Percentiles rank a stretch among this genome's conserved stretches.
Conservation (phyloP, 2,329 filamentous ascomycete species). For the Coniella vitis region DNA sequence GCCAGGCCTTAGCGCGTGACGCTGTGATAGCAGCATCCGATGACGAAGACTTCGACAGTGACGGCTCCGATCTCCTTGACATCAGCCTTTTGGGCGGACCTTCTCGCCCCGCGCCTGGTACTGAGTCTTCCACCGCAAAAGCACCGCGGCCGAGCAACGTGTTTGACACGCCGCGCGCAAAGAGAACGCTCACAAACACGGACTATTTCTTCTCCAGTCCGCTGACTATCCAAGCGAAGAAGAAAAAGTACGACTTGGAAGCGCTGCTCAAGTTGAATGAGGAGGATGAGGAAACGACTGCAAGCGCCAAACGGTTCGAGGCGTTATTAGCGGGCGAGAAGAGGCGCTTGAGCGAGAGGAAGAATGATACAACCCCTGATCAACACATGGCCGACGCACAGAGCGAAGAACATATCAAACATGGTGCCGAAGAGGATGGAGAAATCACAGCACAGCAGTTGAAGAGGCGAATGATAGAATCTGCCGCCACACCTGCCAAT, state of each 20-base stretch:
- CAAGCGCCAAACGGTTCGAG: constrained; percentile 41
- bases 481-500: constrained; percentile 17
- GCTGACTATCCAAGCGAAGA: constrained; percentile 44
- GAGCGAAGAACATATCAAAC: background rate
- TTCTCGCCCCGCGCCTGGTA: constrained; percentile 17
- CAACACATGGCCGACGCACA: background rate
- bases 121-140: constrained; percentile 40
- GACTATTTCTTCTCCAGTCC: constrained; percentile 29
- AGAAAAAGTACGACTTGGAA: constrained; percentile 55
- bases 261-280: constrained; percentile 53
- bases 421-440: constrained; percentile 9
- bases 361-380: background rate
- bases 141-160: constrained; percentile 16
- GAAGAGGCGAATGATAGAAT: constrained; percentile 25
- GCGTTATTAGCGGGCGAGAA: constrained; percentile 25
- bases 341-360: constrained; percentile 6
- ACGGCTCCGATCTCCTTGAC: constrained; percentile 52
- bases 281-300: constrained; percentile 52
- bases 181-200: constrained; percentile 35
- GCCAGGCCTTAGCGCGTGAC: constrained; percentile 36
- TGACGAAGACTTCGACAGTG: constrained; percentile 59
- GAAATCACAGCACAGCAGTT: constrained; percentile 12
- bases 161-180: constrained; percentile 39
- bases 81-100: constrained; percentile 28
- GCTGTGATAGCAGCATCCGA: constrained; percentile 64